Evolutionary conservation across 2,329 filamentous ascomycete genomes (phyloP), one percentile per base, ranked within the genome.

Genomic region (Epichloe aotearoae): DNA sequence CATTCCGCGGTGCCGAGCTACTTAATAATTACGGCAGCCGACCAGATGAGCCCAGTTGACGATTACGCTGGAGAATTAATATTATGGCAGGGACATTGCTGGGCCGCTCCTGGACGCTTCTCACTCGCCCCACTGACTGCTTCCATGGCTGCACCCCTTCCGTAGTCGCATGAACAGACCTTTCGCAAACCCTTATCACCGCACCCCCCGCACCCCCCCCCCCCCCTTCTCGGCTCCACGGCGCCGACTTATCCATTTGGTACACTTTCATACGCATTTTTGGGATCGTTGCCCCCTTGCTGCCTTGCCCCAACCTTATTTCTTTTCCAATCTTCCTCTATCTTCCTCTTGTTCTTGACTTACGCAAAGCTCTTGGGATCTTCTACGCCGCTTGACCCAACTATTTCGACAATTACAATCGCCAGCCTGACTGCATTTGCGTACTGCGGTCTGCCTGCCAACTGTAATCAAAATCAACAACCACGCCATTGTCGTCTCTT

Each of bases 211-310:
- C 6, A 6, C 30, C 61, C 61, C 60, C 23, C 23, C 23, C 23
- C 6, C 23, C 30, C 61, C 61, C 60, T 57, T 56, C 56, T 58
- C 61, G 61, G 59, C 62, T 61, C 57, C 59, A 56, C 60, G 61
- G 61, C 62, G 63, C 63, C 63, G 61, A 64, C 57, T 60, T 62
- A 62, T 62, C 62, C 62, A 63, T 56, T 43, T 46, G 36, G 46
- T 38, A 37, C 36, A 30, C 54, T 57, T 48, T 54, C 57, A 57
- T 55, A 53, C 58, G 45, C 53, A 19, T 30, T 30, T 49, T 49
- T 34, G 34, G 36, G 5, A 41, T 45, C 19, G 41, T 49, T 36
- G 47, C 34, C 46, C 55, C 57, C 55, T 53, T 59, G 58, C 51
- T 38, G 50, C 48, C 50, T 46, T 51, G 37, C 54, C 52, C 53